These are phyloP conservation scores for Neurospora sublineolata DNA, from an alignment of 495 filamentous ascomycete species.

Conservation along the genomic window DNA sequence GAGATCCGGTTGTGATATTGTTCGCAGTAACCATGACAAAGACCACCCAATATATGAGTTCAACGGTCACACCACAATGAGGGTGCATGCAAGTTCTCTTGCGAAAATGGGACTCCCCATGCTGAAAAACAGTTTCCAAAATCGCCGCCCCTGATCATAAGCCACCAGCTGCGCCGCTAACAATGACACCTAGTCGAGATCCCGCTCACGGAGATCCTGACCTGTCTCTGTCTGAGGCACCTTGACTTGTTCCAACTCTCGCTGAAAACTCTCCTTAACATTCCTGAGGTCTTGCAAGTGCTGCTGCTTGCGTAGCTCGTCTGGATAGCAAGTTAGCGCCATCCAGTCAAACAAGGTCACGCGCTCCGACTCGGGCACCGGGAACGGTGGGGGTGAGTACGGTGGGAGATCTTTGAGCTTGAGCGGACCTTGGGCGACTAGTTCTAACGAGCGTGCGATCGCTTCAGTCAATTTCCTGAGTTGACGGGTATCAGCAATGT, in stretches of 20 bases:
- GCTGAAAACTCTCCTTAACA: background rate
- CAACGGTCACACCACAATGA: background rate
- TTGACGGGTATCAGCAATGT: background rate
- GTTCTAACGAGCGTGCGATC: slow-evolving; percentile 9
- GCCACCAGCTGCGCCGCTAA: background rate
- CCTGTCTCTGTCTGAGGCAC: background rate
- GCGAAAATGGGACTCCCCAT: background rate
- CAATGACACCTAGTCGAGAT: background rate
- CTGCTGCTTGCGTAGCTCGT: slow-evolving; percentile 14
- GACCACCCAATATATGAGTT: background rate
- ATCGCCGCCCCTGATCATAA: background rate
- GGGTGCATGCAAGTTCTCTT: background rate
- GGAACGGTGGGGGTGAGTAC: slow-evolving; percentile 19
- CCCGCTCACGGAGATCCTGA: background rate
- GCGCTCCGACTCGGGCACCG: slow-evolving; percentile 17
- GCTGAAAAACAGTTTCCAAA: background rate
- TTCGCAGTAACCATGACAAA: background rate
- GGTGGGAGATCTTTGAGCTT: slow-evolving; percentile 12
- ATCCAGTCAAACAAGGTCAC: slow-evolving; percentile 28
- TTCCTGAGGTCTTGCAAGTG: slow-evolving; percentile 4
- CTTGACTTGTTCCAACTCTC: background rate
- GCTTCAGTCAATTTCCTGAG: slow-evolving; percentile 12
- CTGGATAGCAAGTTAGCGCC: slow-evolving; percentile 25
- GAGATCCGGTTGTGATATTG: background rate
- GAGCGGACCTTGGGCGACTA: slow-evolving; percentile 16